Conservation (phyloP, 106 monocot genomes). For the Dendrobium huoshanense region DNA sequence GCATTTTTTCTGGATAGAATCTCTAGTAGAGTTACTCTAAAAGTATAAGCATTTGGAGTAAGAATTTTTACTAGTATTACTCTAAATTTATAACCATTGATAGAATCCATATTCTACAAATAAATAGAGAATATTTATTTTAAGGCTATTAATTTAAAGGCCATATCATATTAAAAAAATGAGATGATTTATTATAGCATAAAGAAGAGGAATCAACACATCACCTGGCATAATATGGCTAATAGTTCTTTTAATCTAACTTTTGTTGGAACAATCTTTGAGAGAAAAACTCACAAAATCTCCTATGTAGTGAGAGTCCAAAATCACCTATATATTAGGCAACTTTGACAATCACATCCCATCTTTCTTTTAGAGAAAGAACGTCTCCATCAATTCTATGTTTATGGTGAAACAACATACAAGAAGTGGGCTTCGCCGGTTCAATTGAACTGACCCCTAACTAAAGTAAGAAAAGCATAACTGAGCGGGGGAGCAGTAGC, state of each 20-base stretch:
- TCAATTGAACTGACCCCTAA: too few relatives aligned
- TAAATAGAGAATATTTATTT: neutral
- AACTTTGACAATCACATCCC: slow-evolving; percentile 40
- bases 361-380: neutral
- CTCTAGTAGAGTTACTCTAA: slow-evolving; percentile 8
- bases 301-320: slow-evolving; percentile 18
- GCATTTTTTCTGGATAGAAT: slow-evolving; percentile 14
- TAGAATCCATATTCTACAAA: slow-evolving; percentile 7
- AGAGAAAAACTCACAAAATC: neutral
- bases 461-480: too few relatives aligned
- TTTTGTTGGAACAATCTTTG: neutral
- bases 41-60: slow-evolving; percentile 12
- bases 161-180: neutral
- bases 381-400: neutral
- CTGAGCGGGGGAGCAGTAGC: too few relatives aligned
- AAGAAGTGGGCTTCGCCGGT: too few relatives aligned
- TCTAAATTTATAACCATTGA: neutral
- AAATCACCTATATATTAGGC: slow-evolving; percentile 36
- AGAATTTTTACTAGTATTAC: neutral
- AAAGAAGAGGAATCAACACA: neutral
- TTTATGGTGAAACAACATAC: slow-evolving; percentile 20
- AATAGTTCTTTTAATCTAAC: neutral
- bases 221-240: neutral
- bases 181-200: neutral
- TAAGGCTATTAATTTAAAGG: neutral